phyloP scores from a whole-genome alignment of 2,329 filamentous ascomycete genomes.

The Sporothrix sp. region DNA sequence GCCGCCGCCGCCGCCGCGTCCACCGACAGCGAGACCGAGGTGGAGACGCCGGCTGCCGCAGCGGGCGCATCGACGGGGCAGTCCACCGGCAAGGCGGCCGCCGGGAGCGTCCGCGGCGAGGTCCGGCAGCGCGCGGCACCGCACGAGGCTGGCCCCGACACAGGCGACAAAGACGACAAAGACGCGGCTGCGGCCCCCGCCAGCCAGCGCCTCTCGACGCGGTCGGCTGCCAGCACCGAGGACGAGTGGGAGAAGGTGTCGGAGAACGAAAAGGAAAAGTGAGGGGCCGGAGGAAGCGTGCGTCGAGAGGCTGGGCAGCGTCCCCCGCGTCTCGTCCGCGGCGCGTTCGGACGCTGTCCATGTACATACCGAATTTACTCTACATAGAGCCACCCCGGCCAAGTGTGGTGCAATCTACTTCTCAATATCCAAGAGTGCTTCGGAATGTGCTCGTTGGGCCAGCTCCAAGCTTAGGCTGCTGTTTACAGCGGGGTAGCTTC shows the following conservation, averaged over 20 bases:
- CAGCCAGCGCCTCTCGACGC: slow-evolving; percentile 25
- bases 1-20: slow-evolving; percentile 25
- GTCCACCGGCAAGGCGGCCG: neutral
- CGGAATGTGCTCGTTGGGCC: neutral
- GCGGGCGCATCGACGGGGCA: slow-evolving; percentile 16
- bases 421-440: neutral
- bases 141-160: neutral
- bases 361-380: slow-evolving; percentile 25
- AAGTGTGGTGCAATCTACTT: too few species aligned
- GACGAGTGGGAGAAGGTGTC: slow-evolving; percentile 97
- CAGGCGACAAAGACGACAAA: neutral
- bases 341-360: neutral
- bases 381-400: too few species aligned
- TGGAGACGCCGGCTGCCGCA: slow-evolving; percentile 25
- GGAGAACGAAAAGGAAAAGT: slow-evolving; percentile 50
- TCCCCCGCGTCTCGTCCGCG: neutral
- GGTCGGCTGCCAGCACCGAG: slow-evolving; percentile 66
- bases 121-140: slow-evolving; percentile 5
- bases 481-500: slow-evolving; percentile 6
- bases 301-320: too few species aligned
- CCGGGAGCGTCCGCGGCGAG: slow-evolving; percentile 18
- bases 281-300: too few species aligned
- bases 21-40: slow-evolving; percentile 42
- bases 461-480: neutral
- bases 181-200: neutral